Evolutionary conservation across 805 yeast species (phyloP).

Genomic region (Candida multigemmis): DNA sequence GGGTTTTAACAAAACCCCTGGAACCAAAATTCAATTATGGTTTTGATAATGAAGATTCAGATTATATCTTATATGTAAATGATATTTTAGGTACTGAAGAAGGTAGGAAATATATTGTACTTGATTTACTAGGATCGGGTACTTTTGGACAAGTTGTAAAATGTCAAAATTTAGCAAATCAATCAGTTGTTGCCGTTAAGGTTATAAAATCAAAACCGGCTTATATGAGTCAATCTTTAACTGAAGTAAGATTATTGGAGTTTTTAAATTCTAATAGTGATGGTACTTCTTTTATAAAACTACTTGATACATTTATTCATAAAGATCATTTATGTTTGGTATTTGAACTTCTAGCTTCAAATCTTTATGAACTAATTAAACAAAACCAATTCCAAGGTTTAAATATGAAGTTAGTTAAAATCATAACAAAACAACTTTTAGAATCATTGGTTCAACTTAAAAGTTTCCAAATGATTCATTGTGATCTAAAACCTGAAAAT

Average conservation of each 20-base stretch:
- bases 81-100: conserved; percentile 85
- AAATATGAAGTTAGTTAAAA: conserved; percentile 67
- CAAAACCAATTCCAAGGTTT: conserved; percentile 93
- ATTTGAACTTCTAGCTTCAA: conserved; percentile 81
- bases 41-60: conserved; percentile 78
- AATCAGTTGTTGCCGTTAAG: conserved; percentile 88
- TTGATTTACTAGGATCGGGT: conserved; percentile 91
- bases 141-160: conserved; percentile 98
- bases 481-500: conserved; percentile 96
- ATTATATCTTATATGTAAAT: conserved; percentile 88
- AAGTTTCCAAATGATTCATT: conserved; percentile 79
- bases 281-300: conserved; percentile 64
- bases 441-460: conserved; percentile 77
- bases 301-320: conserved; percentile 85
- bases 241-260: conserved; percentile 84
- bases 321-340: conserved; percentile 89
- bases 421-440: conserved; percentile 70
- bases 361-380: conserved; percentile 80
- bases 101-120: conserved; percentile 76
- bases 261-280: conserved; percentile 59
- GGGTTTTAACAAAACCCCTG: conserved; percentile 88
- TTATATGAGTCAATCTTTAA: conserved; percentile 80
- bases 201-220: conserved; percentile 90
- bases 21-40: conserved; percentile 80
- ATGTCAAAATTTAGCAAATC: conserved; percentile 73